Evolutionary conservation across 2,329 filamentous ascomycete genomes (phyloP).

Genomic region (Fusarium marasasianum): DNA sequence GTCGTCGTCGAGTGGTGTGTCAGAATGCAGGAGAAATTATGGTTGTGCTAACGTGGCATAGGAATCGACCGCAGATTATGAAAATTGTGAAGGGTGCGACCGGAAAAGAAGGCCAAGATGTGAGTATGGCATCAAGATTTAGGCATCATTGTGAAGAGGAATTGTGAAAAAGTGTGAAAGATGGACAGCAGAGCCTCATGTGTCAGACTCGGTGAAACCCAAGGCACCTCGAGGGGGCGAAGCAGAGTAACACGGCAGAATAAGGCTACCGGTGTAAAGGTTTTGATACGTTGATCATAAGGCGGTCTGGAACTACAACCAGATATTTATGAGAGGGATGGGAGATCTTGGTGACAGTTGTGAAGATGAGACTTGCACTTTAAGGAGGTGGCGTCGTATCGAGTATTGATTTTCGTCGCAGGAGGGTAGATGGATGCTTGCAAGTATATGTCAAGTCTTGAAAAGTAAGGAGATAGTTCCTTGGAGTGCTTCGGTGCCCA

Average conservation of each 20-base stretch:
- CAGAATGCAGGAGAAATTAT: slow-evolving; percentile 14
- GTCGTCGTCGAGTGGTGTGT: neutral
- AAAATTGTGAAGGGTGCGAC: slow-evolving; percentile 1
- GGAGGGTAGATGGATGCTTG: fast-evolving
- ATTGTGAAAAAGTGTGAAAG: neutral
- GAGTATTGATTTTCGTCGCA: neutral
- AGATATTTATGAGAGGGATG: fast-evolving
- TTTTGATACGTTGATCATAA: neutral
- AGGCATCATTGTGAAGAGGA: neutral
- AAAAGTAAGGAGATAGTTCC: neutral
- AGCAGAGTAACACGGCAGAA: slow-evolving; percentile 2
- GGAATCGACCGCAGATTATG: neutral
- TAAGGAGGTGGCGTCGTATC: neutral
- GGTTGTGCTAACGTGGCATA: slow-evolving; percentile 30
- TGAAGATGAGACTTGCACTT: neutral
- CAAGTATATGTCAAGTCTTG: fast-evolving
- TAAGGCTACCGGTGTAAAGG: neutral
- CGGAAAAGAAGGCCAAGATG: neutral
- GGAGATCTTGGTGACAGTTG: neutral
- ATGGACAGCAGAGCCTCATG: slow-evolving; percentile 23
- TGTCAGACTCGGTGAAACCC: neutral
- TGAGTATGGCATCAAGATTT: neutral
- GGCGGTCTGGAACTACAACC: neutral
- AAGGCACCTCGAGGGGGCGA: neutral
- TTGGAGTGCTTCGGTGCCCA: too few species aligned